A percentile compares a stretch with the other conserved stretches of the same genome.
Conservation (phyloP, 1,284 basidiomycete genomes). For the Rhizopogon parksii region DNA sequence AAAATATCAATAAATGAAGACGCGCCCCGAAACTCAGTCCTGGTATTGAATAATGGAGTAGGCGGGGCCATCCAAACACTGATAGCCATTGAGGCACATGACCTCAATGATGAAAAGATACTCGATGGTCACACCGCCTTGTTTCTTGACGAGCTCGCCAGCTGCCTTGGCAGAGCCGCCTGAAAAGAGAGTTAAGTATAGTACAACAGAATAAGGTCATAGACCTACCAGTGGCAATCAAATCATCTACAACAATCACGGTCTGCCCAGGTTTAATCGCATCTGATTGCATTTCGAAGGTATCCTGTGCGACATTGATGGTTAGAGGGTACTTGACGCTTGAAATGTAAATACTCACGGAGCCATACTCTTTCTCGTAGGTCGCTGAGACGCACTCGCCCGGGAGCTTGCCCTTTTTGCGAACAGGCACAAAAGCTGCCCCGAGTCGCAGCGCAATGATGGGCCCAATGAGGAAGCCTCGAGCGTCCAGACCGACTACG, state of each 20-base stretch:
- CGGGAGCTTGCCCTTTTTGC: constrained; percentile 93
- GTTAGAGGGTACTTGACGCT: constrained; percentile 2
- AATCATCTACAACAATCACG: constrained; percentile 89
- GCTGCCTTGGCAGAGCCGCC: constrained; percentile 94
- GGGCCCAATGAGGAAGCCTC: constrained; percentile 95
- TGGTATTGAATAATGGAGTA: constrained; percentile 81
- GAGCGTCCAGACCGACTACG: constrained; percentile 92
- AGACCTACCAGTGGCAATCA: constrained; percentile 85
- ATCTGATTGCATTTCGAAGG: constrained; percentile 91
- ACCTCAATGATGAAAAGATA: constrained; percentile 95
- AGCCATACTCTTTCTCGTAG: constrained; percentile 94
- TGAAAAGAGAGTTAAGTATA: constrained; percentile 23
- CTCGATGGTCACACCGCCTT: constrained; percentile 81
- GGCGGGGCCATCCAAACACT: constrained; percentile 79
- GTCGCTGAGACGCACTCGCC: constrained; percentile 73
- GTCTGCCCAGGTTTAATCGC: constrained; percentile 80
- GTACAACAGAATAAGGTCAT: neutral
- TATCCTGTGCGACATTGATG: constrained; percentile 48
- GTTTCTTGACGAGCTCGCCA: constrained; percentile 80
- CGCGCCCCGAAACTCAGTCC: constrained; percentile 38
- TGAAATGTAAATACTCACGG: constrained; percentile 38
- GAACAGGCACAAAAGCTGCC: constrained; percentile 93
- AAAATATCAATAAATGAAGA: constrained; percentile 3
- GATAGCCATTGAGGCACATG: constrained; percentile 72
- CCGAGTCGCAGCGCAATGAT: constrained; percentile 87